Percentiles rank a stretch among this genome's conserved stretches.
These are phyloP conservation scores for Sporothrix brunneoviolacea DNA, from an alignment of 2,329 filamentous ascomycete genomes.

Conservation along the genomic window DNA sequence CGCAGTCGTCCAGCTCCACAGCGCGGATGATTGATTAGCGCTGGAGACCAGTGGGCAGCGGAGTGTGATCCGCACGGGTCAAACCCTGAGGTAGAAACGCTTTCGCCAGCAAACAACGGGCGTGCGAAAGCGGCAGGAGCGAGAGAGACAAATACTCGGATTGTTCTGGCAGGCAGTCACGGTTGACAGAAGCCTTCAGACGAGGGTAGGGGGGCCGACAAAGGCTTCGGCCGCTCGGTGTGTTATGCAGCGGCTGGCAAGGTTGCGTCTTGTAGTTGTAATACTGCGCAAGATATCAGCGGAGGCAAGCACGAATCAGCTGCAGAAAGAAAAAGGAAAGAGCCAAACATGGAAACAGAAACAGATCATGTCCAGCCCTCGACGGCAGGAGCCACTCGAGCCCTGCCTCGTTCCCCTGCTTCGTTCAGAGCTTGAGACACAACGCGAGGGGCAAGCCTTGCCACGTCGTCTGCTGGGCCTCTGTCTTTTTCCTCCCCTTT, in stretches of 20 bases:
- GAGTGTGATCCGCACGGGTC: constrained; percentile 18
- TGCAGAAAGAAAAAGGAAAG: too few relatives aligned
- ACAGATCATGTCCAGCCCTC: not conserved
- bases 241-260: too few relatives aligned
- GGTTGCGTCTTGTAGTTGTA: too few relatives aligned
- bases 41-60: constrained; percentile 10
- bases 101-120: not conserved
- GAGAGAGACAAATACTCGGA: too few relatives aligned
- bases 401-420: too few relatives aligned
- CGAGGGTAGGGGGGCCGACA: too few relatives aligned
- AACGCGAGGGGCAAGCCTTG: not conserved
- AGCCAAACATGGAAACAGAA: not conserved
- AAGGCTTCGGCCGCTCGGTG: too few relatives aligned
- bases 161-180: too few relatives aligned
- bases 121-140: not conserved
- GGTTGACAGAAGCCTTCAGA: too few relatives aligned
- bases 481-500: not conserved
- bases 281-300: too few relatives aligned
- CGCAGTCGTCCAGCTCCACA: too few relatives aligned
- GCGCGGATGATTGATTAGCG: constrained; percentile 14
- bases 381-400: constrained; percentile 3
- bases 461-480: not conserved
- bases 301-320: too few relatives aligned
- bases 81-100: constrained; percentile 7
- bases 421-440: constrained; percentile 4